phyloP scores from a whole-genome alignment of 1,284 basidiomycete genomes.

The Malassezia yamatoensis region DNA sequence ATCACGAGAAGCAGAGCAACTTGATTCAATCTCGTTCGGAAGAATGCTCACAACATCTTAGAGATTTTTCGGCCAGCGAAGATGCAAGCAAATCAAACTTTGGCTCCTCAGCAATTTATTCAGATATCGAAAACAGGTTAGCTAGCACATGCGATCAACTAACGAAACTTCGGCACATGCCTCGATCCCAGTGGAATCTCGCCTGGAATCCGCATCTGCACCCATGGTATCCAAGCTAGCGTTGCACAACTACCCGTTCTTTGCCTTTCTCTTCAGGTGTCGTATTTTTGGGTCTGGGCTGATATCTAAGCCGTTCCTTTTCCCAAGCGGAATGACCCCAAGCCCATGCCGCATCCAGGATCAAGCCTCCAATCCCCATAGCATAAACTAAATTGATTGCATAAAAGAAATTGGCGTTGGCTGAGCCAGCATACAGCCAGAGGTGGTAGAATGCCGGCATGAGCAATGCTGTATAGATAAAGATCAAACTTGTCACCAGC shows the following conservation, averaged over 20 bases:
- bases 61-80: not conserved
- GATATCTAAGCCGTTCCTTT: slow-evolving; percentile 16
- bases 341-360: slow-evolving; percentile 72
- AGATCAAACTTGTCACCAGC: slow-evolving; percentile 70
- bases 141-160: not conserved
- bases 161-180: not conserved
- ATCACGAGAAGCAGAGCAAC: not conserved
- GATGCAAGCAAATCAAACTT: too few relatives aligned
- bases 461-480: slow-evolving; percentile 72
- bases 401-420: slow-evolving; percentile 98
- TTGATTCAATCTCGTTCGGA: not conserved
- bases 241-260: slow-evolving; percentile 17
- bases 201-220: not conserved
- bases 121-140: not conserved
- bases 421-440: slow-evolving; percentile 83
- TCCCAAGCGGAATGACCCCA: slow-evolving; percentile 42
- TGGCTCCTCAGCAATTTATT: too few relatives aligned
- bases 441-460: slow-evolving; percentile 83
- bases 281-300: too few relatives aligned
- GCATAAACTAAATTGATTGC: slow-evolving; percentile 88
- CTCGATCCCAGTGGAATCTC: not conserved
- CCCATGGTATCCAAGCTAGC: slow-evolving; percentile 1
- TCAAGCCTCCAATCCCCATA: slow-evolving; percentile 68
- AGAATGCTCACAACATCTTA: not conserved
- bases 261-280: too few relatives aligned